These are phyloP conservation scores for Populus ilicifolia DNA, from an alignment of 345 rosid species.

Conservation along the genomic window DNA sequence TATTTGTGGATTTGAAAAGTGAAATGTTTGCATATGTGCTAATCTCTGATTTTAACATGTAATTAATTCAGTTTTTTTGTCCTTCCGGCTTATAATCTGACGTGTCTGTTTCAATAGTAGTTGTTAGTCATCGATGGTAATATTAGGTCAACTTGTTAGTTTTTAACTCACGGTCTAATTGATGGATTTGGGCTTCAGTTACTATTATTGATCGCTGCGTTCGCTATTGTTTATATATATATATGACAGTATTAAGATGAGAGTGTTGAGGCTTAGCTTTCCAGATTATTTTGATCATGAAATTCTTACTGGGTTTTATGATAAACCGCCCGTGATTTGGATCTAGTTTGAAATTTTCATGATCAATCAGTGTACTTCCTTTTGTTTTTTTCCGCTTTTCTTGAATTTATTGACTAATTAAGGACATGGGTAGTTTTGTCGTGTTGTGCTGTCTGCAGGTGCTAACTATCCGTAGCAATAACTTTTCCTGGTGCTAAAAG, in stretches of 20 bases:
- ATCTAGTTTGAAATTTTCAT: not conserved
- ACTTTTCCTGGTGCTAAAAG: not conserved
- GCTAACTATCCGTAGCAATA: not conserved
- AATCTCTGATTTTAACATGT: not conserved
- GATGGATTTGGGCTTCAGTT: not conserved
- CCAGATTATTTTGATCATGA: not conserved
- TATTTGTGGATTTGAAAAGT: not conserved
- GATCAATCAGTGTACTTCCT: not conserved
- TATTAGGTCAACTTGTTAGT: not conserved
- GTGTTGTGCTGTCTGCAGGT: constrained; percentile 11
- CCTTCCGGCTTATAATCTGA: not conserved
- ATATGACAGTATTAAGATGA: not conserved
- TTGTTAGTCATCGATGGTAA: not conserved
- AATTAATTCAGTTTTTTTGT: not conserved
- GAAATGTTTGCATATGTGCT: not conserved
- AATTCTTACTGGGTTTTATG: not conserved
- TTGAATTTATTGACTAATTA: not conserved
- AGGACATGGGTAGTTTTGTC: not conserved
- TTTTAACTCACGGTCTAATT: not conserved
- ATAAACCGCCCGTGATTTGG: not conserved
- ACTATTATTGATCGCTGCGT: not conserved
- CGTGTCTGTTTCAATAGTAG: not conserved
- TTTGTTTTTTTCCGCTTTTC: not conserved
- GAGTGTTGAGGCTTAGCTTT: not conserved
- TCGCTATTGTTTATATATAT: not conserved